Evolutionary conservation across 768 basidiomycete species (phyloP).

Genomic region (Suillus decipiens): DNA sequence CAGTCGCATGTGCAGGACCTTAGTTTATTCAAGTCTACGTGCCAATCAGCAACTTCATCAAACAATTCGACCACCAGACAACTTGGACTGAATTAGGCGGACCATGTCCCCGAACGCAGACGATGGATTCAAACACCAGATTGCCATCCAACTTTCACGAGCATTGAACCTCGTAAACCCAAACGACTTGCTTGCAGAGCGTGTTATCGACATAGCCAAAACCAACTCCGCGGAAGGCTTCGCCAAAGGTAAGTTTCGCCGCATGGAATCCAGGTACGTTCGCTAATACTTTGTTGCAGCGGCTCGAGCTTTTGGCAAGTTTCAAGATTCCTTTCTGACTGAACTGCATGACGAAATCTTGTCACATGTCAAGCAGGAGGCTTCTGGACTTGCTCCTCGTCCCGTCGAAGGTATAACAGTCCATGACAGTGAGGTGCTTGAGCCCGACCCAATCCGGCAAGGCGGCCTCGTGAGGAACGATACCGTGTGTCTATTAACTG

Average conservation of each 20-base stretch:
- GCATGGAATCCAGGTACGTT: neutral
- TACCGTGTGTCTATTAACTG: constrained; percentile 42
- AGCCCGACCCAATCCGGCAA: constrained; percentile 72
- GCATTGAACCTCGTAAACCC: constrained; percentile 79
- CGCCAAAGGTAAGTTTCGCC: constrained; percentile 53
- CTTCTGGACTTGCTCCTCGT: constrained; percentile 45
- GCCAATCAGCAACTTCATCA: neutral
- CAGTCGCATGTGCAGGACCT: neutral
- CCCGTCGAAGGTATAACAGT: constrained; percentile 78
- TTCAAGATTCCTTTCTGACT: constrained; percentile 73
- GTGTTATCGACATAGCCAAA: constrained; percentile 81
- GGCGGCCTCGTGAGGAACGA: constrained; percentile 80
- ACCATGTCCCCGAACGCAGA: constrained; percentile 1
- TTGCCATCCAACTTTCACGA: constrained; percentile 80
- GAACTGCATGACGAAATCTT: constrained; percentile 81
- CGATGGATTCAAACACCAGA: constrained; percentile 58
- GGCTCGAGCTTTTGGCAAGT: constrained; percentile 83
- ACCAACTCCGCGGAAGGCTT: constrained; percentile 65
- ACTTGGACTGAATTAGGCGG: neutral
- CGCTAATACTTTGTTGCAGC: constrained; percentile 42
- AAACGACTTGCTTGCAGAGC: constrained; percentile 77
- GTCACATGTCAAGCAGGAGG: constrained; percentile 68
- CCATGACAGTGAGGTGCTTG: constrained; percentile 79
- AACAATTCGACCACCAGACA: neutral
- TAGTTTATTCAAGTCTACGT: neutral